Percentiles rank a stretch among this genome's conserved stretches.
Conservation (phyloP, 2,329 filamentous ascomycete species). For the Alternaria hordeiaustralica region DNA sequence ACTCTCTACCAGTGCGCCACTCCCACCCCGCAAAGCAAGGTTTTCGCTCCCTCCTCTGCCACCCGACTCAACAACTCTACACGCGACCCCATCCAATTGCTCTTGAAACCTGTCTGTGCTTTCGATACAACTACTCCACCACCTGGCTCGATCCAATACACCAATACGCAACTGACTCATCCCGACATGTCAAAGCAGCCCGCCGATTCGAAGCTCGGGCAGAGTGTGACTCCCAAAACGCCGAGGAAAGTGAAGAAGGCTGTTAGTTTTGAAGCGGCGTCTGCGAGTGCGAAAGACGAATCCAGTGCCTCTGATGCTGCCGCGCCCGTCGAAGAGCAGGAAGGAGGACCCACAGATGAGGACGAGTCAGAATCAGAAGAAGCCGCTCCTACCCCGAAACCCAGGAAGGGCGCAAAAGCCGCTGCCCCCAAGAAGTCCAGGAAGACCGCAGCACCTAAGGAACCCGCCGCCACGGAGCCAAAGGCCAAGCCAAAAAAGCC, state of each 20-base stretch:
- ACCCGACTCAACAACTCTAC: not conserved
- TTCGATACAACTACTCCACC: not conserved
- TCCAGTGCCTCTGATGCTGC: not conserved
- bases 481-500: conserved; percentile 10
- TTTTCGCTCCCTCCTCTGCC: not conserved
- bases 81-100: not conserved
- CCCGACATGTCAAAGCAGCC: conserved; percentile 11
- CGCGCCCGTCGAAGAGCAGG: not conserved
- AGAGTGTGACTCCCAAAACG: conserved; percentile 5
- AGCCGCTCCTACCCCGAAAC: not conserved
- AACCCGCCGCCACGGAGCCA: not conserved
- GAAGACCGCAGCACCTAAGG: not conserved
- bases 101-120: not conserved
- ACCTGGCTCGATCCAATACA: not conserved
- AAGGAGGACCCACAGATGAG: not conserved
- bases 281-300: not conserved
- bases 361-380: not conserved
- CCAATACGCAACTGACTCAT: not conserved
- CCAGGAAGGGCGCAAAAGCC: not conserved
- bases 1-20: not conserved
- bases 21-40: not conserved
- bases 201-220: not conserved
- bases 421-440: not conserved
- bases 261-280: not conserved
- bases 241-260: not conserved